Conservation (phyloP, 306 rosid species). For the Lupinus albus region DNA sequence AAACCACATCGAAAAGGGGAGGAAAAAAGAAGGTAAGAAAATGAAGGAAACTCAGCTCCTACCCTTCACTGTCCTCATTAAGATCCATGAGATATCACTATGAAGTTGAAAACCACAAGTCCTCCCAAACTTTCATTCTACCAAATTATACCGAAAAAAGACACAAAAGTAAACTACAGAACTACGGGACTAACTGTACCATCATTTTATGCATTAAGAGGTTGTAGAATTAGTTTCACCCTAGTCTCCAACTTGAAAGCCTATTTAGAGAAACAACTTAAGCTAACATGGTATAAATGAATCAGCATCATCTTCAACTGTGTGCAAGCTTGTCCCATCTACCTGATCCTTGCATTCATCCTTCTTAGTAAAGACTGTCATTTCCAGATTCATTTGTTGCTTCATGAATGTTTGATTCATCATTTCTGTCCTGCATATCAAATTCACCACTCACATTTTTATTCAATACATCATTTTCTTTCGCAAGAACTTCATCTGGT, state of each 20-base stretch:
- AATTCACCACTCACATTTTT: slow-evolving; percentile 35
- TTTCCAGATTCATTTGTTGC: slow-evolving; percentile 30
- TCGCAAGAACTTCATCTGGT: slow-evolving; percentile 22
- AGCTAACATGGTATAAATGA: slow-evolving; percentile 35
- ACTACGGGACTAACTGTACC: slow-evolving; percentile 41
- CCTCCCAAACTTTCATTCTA: slow-evolving; percentile 39
- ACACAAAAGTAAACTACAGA: slow-evolving; percentile 35
- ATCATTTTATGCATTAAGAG: slow-evolving; percentile 34
- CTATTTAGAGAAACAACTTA: slow-evolving; percentile 24
- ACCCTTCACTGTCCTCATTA: slow-evolving; percentile 1
- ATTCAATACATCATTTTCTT: slow-evolving; percentile 35
- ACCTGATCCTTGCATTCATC: slow-evolving; percentile 45
- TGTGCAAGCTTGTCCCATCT: slow-evolving; percentile 42
- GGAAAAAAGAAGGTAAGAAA: neutral
- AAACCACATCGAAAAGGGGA: slow-evolving; percentile 13
- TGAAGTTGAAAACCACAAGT: slow-evolving; percentile 35
- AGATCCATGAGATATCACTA: slow-evolving; percentile 28
- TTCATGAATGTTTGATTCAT: slow-evolving; percentile 36
- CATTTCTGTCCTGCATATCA: slow-evolving; percentile 32
- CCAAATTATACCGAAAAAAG: slow-evolving; percentile 24
- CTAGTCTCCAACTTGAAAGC: slow-evolving; percentile 25
- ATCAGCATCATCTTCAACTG: slow-evolving; percentile 39
- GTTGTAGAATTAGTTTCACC: slow-evolving; percentile 13
- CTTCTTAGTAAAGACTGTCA: slow-evolving; percentile 37
- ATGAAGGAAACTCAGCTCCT: slow-evolving; percentile 31